A percentile compares a stretch with the other conserved stretches of the same genome.
Evolutionary conservation across 108 stramenopile genomes (phyloP).

Genomic region (Cyclotella cryptica): DNA sequence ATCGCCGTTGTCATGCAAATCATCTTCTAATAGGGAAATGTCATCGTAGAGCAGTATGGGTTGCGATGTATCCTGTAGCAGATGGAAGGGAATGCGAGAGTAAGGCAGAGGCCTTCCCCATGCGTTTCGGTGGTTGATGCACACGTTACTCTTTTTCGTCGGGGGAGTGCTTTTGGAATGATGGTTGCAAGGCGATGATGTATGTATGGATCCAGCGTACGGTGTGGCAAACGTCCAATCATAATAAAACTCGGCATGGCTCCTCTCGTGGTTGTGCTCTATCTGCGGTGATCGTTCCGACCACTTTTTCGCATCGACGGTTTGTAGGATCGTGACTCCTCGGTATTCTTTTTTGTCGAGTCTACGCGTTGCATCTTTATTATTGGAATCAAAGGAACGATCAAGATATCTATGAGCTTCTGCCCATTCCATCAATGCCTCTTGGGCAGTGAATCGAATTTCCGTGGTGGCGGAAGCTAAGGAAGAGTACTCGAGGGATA

Average conservation of each 20-base stretch:
- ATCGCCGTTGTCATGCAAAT: constrained; percentile 85
- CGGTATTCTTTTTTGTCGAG: constrained; percentile 14
- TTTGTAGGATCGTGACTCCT: constrained; percentile 69
- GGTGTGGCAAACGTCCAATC: constrained; percentile 87
- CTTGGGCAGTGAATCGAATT: constrained; percentile 58
- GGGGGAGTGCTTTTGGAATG: neutral
- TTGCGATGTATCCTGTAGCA: constrained; percentile 65
- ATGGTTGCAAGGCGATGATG: neutral
- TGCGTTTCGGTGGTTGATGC: constrained; percentile 17
- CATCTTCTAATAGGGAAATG: constrained; percentile 74
- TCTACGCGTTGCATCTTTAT: neutral
- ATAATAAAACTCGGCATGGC: constrained; percentile 65
- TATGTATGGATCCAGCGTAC: constrained; percentile 50
- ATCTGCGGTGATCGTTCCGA: constrained; percentile 29
- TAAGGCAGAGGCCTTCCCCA: constrained; percentile 52
- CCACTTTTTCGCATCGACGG: constrained; percentile 72
- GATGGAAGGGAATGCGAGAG: constrained; percentile 61
- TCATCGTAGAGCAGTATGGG: constrained; percentile 83
- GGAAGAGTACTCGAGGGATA: constrained; percentile 43
- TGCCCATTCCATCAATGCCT: constrained; percentile 76
- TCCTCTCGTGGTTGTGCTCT: neutral
- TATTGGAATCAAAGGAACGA: constrained; percentile 1
- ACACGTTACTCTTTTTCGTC: neutral
- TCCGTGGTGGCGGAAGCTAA: neutral
- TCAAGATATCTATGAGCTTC: constrained; percentile 66